Percentiles rank a stretch among this genome's conserved stretches.
Conservation (phyloP, 2,329 filamentous ascomycete species). For the Claviceps maximensis region DNA sequence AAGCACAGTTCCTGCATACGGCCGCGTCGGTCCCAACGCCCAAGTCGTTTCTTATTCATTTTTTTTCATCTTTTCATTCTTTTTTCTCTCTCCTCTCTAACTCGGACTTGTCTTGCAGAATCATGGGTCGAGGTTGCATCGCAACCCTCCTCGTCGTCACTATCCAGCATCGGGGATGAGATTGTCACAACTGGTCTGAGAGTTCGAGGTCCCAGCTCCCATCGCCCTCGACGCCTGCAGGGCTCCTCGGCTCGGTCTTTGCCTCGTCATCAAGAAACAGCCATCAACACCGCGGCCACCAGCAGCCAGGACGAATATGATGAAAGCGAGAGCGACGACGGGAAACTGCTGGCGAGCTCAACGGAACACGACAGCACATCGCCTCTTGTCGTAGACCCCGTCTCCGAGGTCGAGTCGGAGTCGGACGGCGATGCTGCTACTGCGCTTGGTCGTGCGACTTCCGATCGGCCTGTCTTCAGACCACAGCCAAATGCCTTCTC, state of each 20-base stretch:
- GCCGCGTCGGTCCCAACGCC: neutral
- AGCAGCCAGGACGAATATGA: slow-evolving; percentile 94
- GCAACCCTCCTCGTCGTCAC: slow-evolving; percentile 82
- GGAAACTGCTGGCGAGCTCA: slow-evolving; percentile 49
- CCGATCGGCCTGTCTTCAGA: slow-evolving; percentile 49
- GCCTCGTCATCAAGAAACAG: slow-evolving; percentile 26
- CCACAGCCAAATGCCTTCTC: slow-evolving; percentile 90
- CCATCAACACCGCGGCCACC: slow-evolving; percentile 30
- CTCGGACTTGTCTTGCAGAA: slow-evolving; percentile 39
- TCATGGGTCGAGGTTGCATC: slow-evolving; percentile 95
- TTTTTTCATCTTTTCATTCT: neutral
- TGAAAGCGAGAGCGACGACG: slow-evolving; percentile 81
- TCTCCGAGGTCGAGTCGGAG: slow-evolving; percentile 35
- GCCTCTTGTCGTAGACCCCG: slow-evolving; percentile 25
- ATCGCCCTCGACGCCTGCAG: slow-evolving; percentile 42
- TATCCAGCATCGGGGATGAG: slow-evolving; percentile 76
- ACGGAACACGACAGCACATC: slow-evolving; percentile 34
- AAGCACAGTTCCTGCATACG: neutral
- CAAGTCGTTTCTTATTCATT: too few species aligned
- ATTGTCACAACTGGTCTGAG: slow-evolving; percentile 81
- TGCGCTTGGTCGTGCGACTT: slow-evolving; percentile 52
- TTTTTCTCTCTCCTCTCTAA: neutral
- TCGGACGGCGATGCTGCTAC: slow-evolving; percentile 65
- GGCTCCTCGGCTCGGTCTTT: slow-evolving; percentile 17
- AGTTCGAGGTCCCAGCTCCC: slow-evolving; percentile 46